Conservation (phyloP, 345 rosid genomes). For the Camelina neglecta region DNA sequence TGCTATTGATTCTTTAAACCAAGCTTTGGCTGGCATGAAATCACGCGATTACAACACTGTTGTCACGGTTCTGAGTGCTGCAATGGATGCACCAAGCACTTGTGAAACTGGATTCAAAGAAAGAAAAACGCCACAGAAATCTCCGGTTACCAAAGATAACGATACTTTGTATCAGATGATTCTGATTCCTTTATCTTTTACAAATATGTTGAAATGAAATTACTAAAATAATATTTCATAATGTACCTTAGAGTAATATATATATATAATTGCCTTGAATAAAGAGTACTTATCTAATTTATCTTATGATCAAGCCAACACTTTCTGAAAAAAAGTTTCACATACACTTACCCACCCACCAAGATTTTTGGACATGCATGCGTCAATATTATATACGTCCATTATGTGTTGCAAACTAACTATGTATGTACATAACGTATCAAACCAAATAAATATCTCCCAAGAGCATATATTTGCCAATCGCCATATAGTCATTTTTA, state of each 20-base stretch:
- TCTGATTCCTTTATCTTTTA: conserved; percentile 51
- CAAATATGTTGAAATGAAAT: conserved; percentile 40
- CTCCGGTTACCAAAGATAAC: conserved; percentile 47
- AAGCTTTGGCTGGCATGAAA: conserved; percentile 28
- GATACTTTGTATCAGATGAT: conserved; percentile 41
- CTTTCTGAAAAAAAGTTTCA: too few species aligned
- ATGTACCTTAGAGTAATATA: conserved; percentile 14
- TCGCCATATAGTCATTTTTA: too few species aligned
- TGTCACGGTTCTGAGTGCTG: conserved; percentile 39
- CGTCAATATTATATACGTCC: too few species aligned
- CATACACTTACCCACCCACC: too few species aligned
- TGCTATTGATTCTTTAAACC: conserved; percentile 32
- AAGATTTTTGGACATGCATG: too few species aligned
- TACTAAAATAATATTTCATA: neutral
- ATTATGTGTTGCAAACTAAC: too few species aligned
- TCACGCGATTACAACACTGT: conserved; percentile 37
- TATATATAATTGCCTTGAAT: neutral
- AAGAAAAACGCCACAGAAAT: conserved; percentile 12
- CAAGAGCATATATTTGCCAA: too few species aligned
- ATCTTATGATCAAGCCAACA: too few species aligned
- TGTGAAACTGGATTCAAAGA: conserved; percentile 57
- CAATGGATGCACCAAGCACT: conserved; percentile 45
- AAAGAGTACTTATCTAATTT: conserved; percentile 2
- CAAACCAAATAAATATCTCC: too few species aligned
- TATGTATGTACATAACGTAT: too few species aligned